Base-by-base conservation (phyloP, 345 rosid genomes). In the Cardamine resedifolia region DNA sequence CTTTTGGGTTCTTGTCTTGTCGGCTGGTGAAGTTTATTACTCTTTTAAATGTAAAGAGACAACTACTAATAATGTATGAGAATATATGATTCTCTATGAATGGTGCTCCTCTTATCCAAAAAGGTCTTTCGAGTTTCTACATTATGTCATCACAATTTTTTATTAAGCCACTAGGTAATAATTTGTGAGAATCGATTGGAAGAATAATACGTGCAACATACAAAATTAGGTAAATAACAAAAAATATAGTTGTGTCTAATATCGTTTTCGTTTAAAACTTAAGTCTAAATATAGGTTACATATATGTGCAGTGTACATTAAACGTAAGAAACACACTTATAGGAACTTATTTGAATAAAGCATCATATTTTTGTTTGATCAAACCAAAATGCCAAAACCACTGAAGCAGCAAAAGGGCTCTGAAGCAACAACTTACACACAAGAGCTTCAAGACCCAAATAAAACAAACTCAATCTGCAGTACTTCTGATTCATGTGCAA, bases 31-130 rank as follows among this genome's bases (percentile, higher is more conserved):
- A 33, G 51, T 39, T 62, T 51, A n/a, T 45, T 51, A 41, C 43
- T 49, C 24, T 72, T 64, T 52, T 24, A 27, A 31, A 16, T 75
- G 75, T 69, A 68, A 76, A 76, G 58, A 68, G 31, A 38, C 15
- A 60, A 67, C 3, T 51, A 4, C 15, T 41, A 41, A 75, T 75
- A 60, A 75, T 68, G 73, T 51, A 10, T n/a, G 69, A 75, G 66
- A 34, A 0, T 34, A 47, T 10, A 58, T 36, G 59, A 48, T 44
- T 72, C 43, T 58, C 19, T 72, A 36, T 18, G 52, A 45, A 57
- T 73, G 49, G 45, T 36, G 16, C 16, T 75, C 15, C 59, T 50
- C 58, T 47, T 14, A 36, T 61, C 30, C 48, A 10, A 4, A 59
- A 11, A 47, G 8, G 16, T 31, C 16, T 56, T 55, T 10, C 48